phyloP scores from a whole-genome alignment of 345 rosid genomes.

The Salix suchowensis region DNA sequence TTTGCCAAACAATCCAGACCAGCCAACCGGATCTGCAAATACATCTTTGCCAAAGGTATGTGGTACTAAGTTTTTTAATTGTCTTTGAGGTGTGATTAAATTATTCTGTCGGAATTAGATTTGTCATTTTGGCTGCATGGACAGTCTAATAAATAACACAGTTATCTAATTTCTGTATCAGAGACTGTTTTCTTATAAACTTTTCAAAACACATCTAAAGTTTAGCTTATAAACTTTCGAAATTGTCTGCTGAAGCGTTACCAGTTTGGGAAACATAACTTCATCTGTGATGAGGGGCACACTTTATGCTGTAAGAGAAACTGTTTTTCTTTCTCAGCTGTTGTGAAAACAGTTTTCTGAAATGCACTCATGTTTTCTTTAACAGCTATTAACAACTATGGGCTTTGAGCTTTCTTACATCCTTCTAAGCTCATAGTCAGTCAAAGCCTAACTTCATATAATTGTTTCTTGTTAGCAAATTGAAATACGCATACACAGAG shows the following conservation, averaged over 20 bases:
- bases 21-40: slow-evolving; percentile 37
- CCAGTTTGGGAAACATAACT: neutral
- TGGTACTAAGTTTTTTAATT: neutral
- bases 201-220: no score
- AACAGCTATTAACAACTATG: neutral
- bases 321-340: neutral
- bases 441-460: neutral
- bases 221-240: neutral
- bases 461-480: neutral
- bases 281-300: neutral
- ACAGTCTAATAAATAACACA: neutral
- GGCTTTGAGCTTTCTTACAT: neutral
- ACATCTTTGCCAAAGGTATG: slow-evolving; percentile 54
- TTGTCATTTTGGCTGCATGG: neutral
- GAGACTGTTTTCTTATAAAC: no score
- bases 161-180: neutral
- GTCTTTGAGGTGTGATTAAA: slow-evolving; percentile 2
- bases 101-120: neutral
- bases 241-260: neutral
- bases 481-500: neutral
- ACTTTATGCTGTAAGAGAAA: neutral
- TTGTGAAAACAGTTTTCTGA: neutral
- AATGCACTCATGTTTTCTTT: neutral
- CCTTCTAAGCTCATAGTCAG: neutral
- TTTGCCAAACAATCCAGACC: slow-evolving; percentile 32